Base-by-base conservation (phyloP, 257 asterid genomes). In the Echium plantagineum region DNA sequence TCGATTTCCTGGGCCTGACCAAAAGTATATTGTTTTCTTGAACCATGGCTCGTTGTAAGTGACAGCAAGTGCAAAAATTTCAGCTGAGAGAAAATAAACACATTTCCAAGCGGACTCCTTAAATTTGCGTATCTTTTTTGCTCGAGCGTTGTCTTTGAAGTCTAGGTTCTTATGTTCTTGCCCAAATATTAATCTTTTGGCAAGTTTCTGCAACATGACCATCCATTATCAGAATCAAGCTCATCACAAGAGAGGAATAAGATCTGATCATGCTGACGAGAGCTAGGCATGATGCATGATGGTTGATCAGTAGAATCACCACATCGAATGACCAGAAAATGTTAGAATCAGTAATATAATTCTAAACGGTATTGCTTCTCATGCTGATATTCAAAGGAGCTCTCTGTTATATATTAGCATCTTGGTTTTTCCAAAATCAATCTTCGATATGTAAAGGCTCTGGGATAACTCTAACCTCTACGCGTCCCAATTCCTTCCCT, bases 91-190 rank as follows among this genome's bases (percentile, higher is more conserved):
- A 73, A 55, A 93, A 68, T 86, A 93, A 60, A 93, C 67, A 54
- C 90, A 93, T 72, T 89, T 93, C 99, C 99, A 93, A 26, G 97
- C 97, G 24, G 99, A 93, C 73, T 89, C 97, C 80, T 86, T 86
- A 88, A 93, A 93, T 78, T 93, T 93, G 51, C 81, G 38, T 60
- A 89, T 77, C 74, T 85, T 89, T 84, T 85, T 93, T 63, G 72
- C 80, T 49, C 70, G 75, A 35, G 78, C 89, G 9, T 60, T 78
- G 15, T 78, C 77, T 72, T 77, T 82, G 59, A 66, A 67, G 58
- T 70, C 80, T 65, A 79, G 68, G 56, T 38, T 67, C 76, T 77
- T 74, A 66, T 51, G 72, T 57, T 85, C 84, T 74, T 81, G 83
- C 65, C 87, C 87, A 66, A 84, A 89, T 73, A 93, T 81, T 72